Conservation (phyloP, 73 alveolate genomes). For the Stentor coeruleus region DNA sequence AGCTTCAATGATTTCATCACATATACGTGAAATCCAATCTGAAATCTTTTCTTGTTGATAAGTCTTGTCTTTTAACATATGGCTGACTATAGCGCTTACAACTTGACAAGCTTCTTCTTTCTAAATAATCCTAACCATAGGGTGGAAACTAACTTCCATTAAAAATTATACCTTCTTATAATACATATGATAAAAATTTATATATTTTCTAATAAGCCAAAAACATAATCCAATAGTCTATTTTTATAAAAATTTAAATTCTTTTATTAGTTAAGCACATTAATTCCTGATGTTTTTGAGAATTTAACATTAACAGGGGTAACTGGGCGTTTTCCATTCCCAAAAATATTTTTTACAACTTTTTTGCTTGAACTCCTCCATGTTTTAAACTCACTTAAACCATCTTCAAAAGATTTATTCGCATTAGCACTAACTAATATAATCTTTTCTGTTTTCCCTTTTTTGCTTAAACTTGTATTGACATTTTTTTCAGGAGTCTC, state of each 20-base stretch:
- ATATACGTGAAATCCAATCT: background rate
- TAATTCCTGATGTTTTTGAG: constrained; percentile 75
- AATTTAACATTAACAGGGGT: constrained; percentile 48
- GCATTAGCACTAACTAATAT: too few species aligned
- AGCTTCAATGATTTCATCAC: background rate
- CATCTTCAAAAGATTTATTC: too few species aligned
- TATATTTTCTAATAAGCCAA: background rate
- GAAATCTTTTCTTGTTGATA: background rate
- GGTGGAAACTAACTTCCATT: background rate
- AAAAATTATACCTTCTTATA: background rate
- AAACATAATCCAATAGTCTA: background rate
- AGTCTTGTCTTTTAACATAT: background rate
- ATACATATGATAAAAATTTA: too few species aligned
- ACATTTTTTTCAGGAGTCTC: too few species aligned
- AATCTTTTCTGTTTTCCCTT: too few species aligned
- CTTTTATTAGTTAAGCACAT: constrained; percentile 62
- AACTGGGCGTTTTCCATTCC: background rate
- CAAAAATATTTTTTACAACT: too few species aligned
- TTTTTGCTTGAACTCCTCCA: too few species aligned
- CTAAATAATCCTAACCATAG: background rate
- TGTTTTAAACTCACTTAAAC: too few species aligned
- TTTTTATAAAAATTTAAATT: too few species aligned
- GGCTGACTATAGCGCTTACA: background rate
- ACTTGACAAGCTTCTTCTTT: background rate
- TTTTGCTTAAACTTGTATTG: too few species aligned